A percentile compares a stretch with the other conserved stretches of the same genome.
Evolutionary conservation across 2,329 filamentous ascomycete genomes (phyloP).

Genomic region (Chaetothyriales sp.): DNA sequence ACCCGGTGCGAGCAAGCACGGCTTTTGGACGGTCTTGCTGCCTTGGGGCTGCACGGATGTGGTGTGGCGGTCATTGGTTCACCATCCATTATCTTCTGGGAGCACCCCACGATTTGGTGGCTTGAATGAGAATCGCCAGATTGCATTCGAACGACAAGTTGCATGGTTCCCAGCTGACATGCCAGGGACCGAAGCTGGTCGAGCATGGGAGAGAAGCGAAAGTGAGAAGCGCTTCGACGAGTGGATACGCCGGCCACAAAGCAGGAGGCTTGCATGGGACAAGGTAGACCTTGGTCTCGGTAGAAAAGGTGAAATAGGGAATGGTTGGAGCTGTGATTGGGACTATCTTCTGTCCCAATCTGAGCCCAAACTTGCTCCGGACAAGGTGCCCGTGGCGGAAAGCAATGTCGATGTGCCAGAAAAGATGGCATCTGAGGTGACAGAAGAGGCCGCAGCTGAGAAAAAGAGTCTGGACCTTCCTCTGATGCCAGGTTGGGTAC

Average conservation of each 20-base stretch:
- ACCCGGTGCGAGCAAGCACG: slow-evolving; percentile 38
- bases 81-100: slow-evolving; percentile 63
- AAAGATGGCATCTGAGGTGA: not conserved
- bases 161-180: slow-evolving; percentile 82
- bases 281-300: slow-evolving; percentile 58
- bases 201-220: slow-evolving; percentile 58
- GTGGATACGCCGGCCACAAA: slow-evolving; percentile 67
- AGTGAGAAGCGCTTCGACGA: slow-evolving; percentile 42
- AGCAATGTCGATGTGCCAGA: no score
- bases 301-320: slow-evolving; percentile 66
- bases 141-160: slow-evolving; percentile 60
- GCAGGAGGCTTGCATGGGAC: slow-evolving; percentile 62
- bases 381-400: not conserved
- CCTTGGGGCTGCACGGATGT: slow-evolving; percentile 82
- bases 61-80: slow-evolving; percentile 75
- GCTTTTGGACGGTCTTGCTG: slow-evolving; percentile 67
- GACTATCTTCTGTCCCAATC: slow-evolving; percentile 43
- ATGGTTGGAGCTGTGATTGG: slow-evolving; percentile 74
- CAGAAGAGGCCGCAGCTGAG: not conserved
- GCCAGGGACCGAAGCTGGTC: slow-evolving; percentile 63
- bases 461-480: not conserved
- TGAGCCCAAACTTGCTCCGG: slow-evolving; percentile 1
- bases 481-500: slow-evolving; percentile 11
- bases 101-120: slow-evolving; percentile 73
- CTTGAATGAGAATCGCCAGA: slow-evolving; percentile 60